Evolutionary conservation across 345 rosid species (phyloP).

Genomic region (Sonneratia alba): DNA sequence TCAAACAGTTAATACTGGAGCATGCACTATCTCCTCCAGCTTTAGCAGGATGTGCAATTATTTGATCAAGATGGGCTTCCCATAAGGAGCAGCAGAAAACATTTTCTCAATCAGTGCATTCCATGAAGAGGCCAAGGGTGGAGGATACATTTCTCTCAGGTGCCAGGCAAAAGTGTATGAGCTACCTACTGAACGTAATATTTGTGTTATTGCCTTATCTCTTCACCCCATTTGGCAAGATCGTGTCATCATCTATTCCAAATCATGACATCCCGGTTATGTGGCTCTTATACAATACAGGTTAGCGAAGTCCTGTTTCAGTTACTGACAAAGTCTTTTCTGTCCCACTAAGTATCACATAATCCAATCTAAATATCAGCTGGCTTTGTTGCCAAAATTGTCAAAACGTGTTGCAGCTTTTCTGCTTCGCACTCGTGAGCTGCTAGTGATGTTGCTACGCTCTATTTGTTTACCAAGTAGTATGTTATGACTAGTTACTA

Average conservation of each 20-base stretch:
- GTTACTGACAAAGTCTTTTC: slow-evolving; percentile 11
- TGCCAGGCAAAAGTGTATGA: slow-evolving; percentile 87
- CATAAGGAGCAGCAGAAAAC: slow-evolving; percentile 73
- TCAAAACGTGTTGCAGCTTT: too few relatives aligned
- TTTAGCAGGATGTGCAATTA: slow-evolving; percentile 75
- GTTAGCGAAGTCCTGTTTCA: too few relatives aligned
- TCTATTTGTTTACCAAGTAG: too few relatives aligned
- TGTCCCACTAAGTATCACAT: too few relatives aligned
- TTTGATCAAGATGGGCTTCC: slow-evolving; percentile 92
- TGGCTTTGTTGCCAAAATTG: too few relatives aligned
- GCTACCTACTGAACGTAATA: slow-evolving; percentile 72
- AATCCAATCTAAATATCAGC: too few relatives aligned
- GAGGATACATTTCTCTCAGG: slow-evolving; percentile 85
- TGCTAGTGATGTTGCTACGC: too few relatives aligned
- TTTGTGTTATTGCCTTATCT: slow-evolving; percentile 88
- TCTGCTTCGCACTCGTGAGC: too few relatives aligned
- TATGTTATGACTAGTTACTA: too few relatives aligned
- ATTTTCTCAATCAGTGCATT: slow-evolving; percentile 71
- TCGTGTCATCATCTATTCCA: slow-evolving; percentile 75
- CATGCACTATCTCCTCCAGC: slow-evolving; percentile 98
- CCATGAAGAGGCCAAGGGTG: slow-evolving; percentile 86
- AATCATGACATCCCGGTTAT: slow-evolving; percentile 40
- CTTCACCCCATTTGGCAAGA: slow-evolving; percentile 90
- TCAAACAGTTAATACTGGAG: slow-evolving; percentile 69
- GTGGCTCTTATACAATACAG: too few relatives aligned